Base-by-base conservation (phyloP, 2,329 filamentous ascomycete genomes). In the Triangularia verruculosa region DNA sequence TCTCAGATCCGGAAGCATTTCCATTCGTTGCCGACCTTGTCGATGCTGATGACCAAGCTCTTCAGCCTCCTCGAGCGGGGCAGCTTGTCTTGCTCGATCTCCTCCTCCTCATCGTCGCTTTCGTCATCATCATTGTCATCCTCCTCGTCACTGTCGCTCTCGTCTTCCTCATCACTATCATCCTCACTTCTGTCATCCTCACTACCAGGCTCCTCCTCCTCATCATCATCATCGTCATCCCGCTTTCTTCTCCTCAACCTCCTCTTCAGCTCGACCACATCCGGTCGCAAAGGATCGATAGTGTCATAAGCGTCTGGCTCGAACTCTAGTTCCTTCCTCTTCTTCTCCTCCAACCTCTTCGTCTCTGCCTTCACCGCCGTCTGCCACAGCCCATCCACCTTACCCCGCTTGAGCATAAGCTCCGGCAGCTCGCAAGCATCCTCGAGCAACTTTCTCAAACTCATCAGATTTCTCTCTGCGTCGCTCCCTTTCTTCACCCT, bases 381-480 rank as follows among this genome's bases (percentile, higher is more conserved):
- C n/a, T 9, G 17, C 39, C 39, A 47, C 39, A 47, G n/a, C 39
- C 39, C 39, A 17, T 17, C 39, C 39, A 11, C 13, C 39, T 47
- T 0, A 63, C 34, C 20, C 64, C 25, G 1, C 7, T 8, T n/a
- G 73, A 47, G 30, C 11, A 70, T 71, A 39, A 61, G 8, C 7
- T 68, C 61, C 1, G 71, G 68, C 2, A 61, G 7, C 2, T 53
- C 5, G 8, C 68, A 72, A 1, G 74, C 70, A 1, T 52, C 55
- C 52, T 69, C 59, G 43, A 77, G 65, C 6, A 69, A 70, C 20
- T 32, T 30, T 24, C 67, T 61, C 30, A 77, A 61, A 4, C 57
- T 62, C 9, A 47, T 59, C 11, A 68, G 58, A 1, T 9, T 34
- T 20, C 47, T 34, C 58, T 61, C 61, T 9, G 56, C 66, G 22